A percentile compares a stretch with the other conserved stretches of the same genome.
Evolutionary conservation across 176 grass and related monocot species (phyloP).

Genomic region (Sorghum bicolor): DNA sequence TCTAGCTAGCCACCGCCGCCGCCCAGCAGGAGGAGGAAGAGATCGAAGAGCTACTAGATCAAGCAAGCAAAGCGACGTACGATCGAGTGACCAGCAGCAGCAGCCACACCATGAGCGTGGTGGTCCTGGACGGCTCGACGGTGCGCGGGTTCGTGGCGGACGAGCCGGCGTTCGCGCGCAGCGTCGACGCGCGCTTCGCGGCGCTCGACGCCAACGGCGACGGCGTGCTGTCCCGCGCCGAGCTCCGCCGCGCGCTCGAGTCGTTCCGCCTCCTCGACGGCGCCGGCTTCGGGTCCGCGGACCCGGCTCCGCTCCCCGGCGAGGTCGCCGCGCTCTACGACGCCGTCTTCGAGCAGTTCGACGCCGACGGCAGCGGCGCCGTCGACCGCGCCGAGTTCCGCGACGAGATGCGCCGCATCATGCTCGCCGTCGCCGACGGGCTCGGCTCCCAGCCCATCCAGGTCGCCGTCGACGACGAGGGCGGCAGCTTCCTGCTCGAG

Average conservation of each 20-base stretch:
- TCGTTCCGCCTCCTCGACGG: constrained; percentile 92
- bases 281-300: constrained; percentile 50
- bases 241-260: constrained; percentile 90
- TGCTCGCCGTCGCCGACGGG: constrained; percentile 89
- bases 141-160: constrained; percentile 75
- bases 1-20: too few species aligned
- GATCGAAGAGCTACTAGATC: too few species aligned
- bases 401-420: constrained; percentile 84
- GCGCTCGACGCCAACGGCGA: constrained; percentile 90
- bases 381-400: constrained; percentile 73
- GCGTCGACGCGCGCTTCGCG: constrained; percentile 67
- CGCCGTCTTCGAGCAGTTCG: constrained; percentile 90
- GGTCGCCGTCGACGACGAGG: constrained; percentile 74
- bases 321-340: constrained; percentile 83
- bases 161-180: constrained; percentile 62
- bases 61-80: too few species aligned
- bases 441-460: constrained; percentile 80
- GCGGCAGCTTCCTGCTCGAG: constrained; percentile 65
- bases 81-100: too few species aligned
- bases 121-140: constrained; percentile 76
- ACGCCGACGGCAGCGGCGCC: constrained; percentile 78
- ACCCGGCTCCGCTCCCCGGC: constrained; percentile 40
- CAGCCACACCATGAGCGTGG: constrained; percentile 75
- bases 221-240: constrained; percentile 80
- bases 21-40: too few species aligned